These are phyloP conservation scores for Hypsizygus marmoreus DNA, from an alignment of 768 basidiomycete genomes.

Conservation along the genomic window DNA sequence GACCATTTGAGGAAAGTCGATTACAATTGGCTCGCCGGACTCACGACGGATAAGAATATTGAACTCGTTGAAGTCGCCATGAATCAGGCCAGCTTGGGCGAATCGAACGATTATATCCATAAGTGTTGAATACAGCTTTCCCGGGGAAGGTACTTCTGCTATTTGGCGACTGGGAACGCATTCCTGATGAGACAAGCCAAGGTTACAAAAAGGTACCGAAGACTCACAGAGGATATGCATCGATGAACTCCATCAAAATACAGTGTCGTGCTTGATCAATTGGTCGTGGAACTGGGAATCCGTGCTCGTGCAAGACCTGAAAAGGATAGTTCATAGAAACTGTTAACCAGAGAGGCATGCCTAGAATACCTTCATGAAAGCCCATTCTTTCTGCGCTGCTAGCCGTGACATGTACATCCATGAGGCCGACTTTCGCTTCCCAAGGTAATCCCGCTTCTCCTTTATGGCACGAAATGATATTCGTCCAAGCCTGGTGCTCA, in stretches of 20 bases:
- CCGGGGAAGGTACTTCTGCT: slow-evolving; percentile 78
- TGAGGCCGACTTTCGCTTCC: slow-evolving; percentile 91
- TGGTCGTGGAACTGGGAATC: slow-evolving; percentile 90
- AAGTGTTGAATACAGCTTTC: slow-evolving; percentile 84
- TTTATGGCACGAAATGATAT: slow-evolving; percentile 97
- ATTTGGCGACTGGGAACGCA: slow-evolving; percentile 74
- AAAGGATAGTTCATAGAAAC: too few species aligned
- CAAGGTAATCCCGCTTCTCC: slow-evolving; percentile 93
- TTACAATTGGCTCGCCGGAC: slow-evolving; percentile 77
- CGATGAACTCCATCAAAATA: slow-evolving; percentile 94
- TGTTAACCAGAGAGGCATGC: too few species aligned
- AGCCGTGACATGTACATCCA: slow-evolving; percentile 99
- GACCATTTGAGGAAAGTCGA: slow-evolving; percentile 99
- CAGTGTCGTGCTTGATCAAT: slow-evolving; percentile 95
- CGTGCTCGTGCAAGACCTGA: slow-evolving; percentile 88
- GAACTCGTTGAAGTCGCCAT: slow-evolving; percentile 99
- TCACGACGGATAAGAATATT: slow-evolving; percentile 91
- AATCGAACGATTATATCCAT: slow-evolving; percentile 98
- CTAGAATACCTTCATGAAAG: slow-evolving; percentile 99
- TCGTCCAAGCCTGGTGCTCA: slow-evolving; percentile 92
- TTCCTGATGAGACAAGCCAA: slow-evolving; percentile 10
- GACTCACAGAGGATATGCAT: slow-evolving; percentile 89
- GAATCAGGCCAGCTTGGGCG: slow-evolving; percentile 92
- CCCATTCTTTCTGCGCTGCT: slow-evolving; percentile 96
- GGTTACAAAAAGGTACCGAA: too few species aligned